These are phyloP conservation scores for Torrubiellomyces zombiae DNA, from an alignment of 2,329 filamentous ascomycete genomes.

Conservation along the genomic window DNA sequence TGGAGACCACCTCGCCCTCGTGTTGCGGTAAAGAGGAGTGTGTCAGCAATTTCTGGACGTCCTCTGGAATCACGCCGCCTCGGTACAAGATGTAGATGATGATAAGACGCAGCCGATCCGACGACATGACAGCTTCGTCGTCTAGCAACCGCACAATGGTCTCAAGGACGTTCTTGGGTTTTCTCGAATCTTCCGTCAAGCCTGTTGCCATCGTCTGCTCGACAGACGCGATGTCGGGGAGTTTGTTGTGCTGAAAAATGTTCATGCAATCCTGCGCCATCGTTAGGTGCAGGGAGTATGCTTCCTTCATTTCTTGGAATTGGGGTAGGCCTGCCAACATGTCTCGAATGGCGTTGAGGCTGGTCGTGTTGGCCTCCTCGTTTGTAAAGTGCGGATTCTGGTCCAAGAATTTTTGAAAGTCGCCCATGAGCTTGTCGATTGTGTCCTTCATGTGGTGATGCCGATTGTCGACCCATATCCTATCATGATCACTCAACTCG, in stretches of 20 bases:
- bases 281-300: constrained; percentile 82
- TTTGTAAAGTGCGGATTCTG: constrained; percentile 88
- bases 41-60: constrained; percentile 67
- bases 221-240: constrained; percentile 70
- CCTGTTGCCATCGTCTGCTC: constrained; percentile 89
- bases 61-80: constrained; percentile 68
- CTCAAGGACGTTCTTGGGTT: constrained; percentile 77
- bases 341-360: constrained; percentile 81
- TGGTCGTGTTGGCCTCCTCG: constrained; percentile 50
- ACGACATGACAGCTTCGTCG: constrained; percentile 53
- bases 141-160: constrained; percentile 78
- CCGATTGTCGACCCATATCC: constrained; percentile 87
- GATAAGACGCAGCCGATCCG: constrained; percentile 72
- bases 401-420: constrained; percentile 82
- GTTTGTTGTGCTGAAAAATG: constrained; percentile 68
- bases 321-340: constrained; percentile 92
- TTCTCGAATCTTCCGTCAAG: constrained; percentile 79
- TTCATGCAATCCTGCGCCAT: constrained; percentile 99
- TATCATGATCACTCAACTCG: constrained; percentile 80
- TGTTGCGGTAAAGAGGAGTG: constrained; percentile 65
- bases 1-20: constrained; percentile 57
- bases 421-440: constrained; percentile 78
- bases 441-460: constrained; percentile 98
- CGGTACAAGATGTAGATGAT: constrained; percentile 74
- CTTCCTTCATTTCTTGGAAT: constrained; percentile 89